phyloP scores from a whole-genome alignment of 352 stramenopile species.

The Globisporangium radiosum region DNA sequence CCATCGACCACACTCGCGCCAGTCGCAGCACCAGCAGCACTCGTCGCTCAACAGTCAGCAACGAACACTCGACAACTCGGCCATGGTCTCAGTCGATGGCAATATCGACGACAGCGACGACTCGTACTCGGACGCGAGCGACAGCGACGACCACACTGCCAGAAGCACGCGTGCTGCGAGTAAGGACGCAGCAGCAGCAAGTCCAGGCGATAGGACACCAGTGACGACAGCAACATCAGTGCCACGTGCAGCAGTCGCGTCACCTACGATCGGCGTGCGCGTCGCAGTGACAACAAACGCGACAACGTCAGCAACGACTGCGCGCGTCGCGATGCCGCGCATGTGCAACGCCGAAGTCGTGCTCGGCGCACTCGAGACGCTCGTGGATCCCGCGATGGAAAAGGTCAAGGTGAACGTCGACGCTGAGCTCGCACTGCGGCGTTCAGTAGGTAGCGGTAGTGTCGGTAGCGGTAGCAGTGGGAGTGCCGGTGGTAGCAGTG shows the following conservation, averaged over 20 bases:
- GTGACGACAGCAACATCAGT: too few relatives aligned
- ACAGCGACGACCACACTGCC: constrained; percentile 22
- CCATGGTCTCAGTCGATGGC: constrained; percentile 8
- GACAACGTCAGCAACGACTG: background rate
- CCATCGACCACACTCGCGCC: too few relatives aligned
- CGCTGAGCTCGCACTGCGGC: constrained; percentile 33
- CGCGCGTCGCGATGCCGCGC: constrained; percentile 26
- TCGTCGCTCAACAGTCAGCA: too few relatives aligned
- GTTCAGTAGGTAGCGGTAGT: constrained; percentile 11
- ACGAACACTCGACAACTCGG: background rate
- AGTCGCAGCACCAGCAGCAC: background rate
- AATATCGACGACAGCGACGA: constrained; percentile 19
- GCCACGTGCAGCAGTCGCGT: constrained; percentile 1
- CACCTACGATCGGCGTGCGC: constrained; percentile 11
- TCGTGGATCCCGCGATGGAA: constrained; percentile 42
- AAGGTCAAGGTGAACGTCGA: constrained; percentile 63
- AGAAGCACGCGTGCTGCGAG: background rate
- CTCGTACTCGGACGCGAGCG: constrained; percentile 34
- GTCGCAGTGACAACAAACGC: constrained; percentile 9
- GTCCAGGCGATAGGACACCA: too few relatives aligned
- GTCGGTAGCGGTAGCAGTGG: constrained; percentile 5
- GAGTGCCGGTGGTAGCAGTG: constrained; percentile 9
- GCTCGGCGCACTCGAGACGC: constrained; percentile 38
- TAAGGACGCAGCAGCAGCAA: constrained; percentile 1
- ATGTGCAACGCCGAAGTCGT: constrained; percentile 53